Conservation (phyloP, 2,329 filamentous ascomycete genomes). For the Penicillium sp. region DNA sequence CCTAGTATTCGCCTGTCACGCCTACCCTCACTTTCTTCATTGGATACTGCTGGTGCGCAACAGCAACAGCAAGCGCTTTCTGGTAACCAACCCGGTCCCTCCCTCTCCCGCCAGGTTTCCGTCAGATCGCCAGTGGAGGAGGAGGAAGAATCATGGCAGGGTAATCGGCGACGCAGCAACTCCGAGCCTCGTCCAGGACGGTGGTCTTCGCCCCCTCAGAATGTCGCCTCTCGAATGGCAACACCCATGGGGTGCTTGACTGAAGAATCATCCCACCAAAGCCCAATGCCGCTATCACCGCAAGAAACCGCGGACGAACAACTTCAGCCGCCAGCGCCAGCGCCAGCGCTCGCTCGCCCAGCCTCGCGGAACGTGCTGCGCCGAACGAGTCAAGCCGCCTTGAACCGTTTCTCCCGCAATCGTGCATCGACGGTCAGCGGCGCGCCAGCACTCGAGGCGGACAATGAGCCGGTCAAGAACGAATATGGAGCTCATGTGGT, state of each 20-base stretch:
- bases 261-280: conserved; percentile 36
- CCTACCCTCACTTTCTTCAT: conserved; percentile 20
- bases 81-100: conserved; percentile 15
- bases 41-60: conserved; percentile 16
- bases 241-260: conserved; percentile 31
- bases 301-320: conserved; percentile 13
- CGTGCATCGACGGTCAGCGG: conserved; percentile 37
- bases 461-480: conserved; percentile 17
- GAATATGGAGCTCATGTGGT: conserved; percentile 67
- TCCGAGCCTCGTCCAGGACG: conserved; percentile 43
- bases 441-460: conserved; percentile 15
- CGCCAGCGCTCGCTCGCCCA: conserved; percentile 16
- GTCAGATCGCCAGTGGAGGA: conserved; percentile 21
- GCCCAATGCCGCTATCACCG: conserved; percentile 10
- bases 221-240: conserved; percentile 24
- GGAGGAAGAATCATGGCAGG: conserved; percentile 32
- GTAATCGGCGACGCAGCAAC: conserved; percentile 42
- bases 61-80: conserved; percentile 12
- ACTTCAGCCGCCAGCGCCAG: conserved; percentile 19
- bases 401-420: conserved; percentile 36
- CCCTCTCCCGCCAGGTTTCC: conserved; percentile 20
- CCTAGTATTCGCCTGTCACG: conserved; percentile 37
- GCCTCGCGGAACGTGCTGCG: conserved; percentile 30
- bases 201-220: conserved; percentile 32
- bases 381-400: conserved; percentile 36